Base-by-base conservation (phyloP, 352 stramenopile genomes). In the Globisporangium irregulare region DNA sequence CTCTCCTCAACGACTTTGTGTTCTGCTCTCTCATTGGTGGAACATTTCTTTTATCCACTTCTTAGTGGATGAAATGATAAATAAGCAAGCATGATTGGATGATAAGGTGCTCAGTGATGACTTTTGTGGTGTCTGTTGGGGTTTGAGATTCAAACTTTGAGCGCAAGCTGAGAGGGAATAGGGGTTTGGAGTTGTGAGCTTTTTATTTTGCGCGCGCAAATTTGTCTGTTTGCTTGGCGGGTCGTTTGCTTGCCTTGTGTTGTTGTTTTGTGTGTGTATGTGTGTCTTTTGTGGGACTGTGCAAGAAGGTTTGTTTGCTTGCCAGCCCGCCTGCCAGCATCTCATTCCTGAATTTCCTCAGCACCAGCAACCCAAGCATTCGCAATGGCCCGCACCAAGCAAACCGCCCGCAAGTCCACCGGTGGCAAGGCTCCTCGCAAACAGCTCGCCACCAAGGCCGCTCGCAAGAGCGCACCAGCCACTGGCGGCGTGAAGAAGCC, bases 371-470 rank as follows among this genome's bases (percentile, higher is more conserved):
- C 67, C 65, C 38, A 64, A 38, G 58, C 50, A 74, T 46, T 67
- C 59, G 59, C 66, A 71, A 97, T 98, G 92, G 95, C 96, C 75
- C 92, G 95, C 90, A 98, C 95, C 71, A 99, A 99, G 83, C 94
- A 99, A 80, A 99, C 95, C 77, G 94, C 96, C 41, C 92, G 94
- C 71, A 98, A 98, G 79, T 98, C 92, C 62, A 90, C 94, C 62
- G 93, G 93, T 80, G 93, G 93, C 77, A 98, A 98, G 84, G 93
- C 93, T 22, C 94, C 94, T 24, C 87, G 94, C 68, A 98, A 98
- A 87, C 93, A 98, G 82, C 85, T 98, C 43, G 94, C 93, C 66
- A 93, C 82, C 48, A 98, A 98, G 84, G 92, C 92, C 56, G 92
- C 92, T 36, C 90, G 94, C 71, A 98, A 98, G 88, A 94, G 81